Percentiles rank a stretch among this genome's conserved stretches.
Conservation (phyloP, 208 protist genomes). For the Ichthyophonus hoferi region DNA sequence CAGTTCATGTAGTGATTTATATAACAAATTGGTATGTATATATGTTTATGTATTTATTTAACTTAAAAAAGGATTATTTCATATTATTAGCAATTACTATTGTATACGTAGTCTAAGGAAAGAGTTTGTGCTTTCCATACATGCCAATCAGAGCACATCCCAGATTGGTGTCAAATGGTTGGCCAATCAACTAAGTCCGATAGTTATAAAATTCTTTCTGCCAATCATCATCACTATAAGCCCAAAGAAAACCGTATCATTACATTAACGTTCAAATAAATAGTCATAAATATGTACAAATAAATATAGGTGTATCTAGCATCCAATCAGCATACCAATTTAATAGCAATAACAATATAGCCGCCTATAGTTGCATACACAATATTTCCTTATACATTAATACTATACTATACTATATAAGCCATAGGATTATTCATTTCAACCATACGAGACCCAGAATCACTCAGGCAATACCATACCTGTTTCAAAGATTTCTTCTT, state of each 20-base stretch:
- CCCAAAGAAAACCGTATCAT: background rate
- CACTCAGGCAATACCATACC: background rate
- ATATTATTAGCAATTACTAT: background rate
- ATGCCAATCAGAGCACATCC: too few relatives aligned
- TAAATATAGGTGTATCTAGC: too few relatives aligned
- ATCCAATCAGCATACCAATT: too few relatives aligned
- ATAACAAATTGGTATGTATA: too few relatives aligned
- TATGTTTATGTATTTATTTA: too few relatives aligned
- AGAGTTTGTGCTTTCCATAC: too few relatives aligned
- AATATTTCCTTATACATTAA: background rate
- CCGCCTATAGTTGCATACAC: background rate
- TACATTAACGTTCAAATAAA: background rate
- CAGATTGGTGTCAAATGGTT: too few relatives aligned
- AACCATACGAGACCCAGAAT: background rate
- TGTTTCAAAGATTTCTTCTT: background rate
- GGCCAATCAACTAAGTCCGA: too few relatives aligned
- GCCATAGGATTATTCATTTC: background rate
- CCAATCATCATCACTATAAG: background rate
- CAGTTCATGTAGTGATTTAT: too few relatives aligned
- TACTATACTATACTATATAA: background rate
- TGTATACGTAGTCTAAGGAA: too few relatives aligned
- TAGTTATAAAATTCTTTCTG: background rate
- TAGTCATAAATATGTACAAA: too few relatives aligned
- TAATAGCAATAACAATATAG: background rate
- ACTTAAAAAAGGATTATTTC: background rate